Evolutionary conservation across 2,329 filamentous ascomycete species (phyloP), one percentile per base, ranked within the genome.

Genomic region (Calonectria hongkongensis): DNA sequence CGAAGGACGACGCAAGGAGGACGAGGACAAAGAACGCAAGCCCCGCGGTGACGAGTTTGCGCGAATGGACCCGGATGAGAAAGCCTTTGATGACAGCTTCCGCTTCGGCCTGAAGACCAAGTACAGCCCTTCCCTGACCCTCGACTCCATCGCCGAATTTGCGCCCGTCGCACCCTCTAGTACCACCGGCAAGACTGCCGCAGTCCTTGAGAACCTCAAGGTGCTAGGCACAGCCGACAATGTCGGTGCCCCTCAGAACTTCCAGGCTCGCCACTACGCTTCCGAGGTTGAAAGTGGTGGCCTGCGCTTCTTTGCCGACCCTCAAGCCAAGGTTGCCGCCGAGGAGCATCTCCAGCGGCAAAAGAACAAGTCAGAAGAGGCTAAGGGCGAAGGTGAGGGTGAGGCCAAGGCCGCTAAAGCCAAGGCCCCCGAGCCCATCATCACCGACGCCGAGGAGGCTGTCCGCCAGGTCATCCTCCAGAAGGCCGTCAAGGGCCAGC

Each of bases 141-240:
- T 80, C 36, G 81, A 83, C 12, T 74, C 79, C 2, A 77, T 85
- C 16, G 73, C 78, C 66, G 75, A 76, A 48, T 82, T 81, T 68
- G 78, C 82, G 64, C 84, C 84, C 15, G 76, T 76, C 21, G 73
- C 77, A 30, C 79, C 83, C 43, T 78, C 79, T 33, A 78, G 78
- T 18, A 43, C 75, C 6, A 74, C 79, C 27, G 79, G 83, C 62
- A 80, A 80, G 18, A 74, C 76, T 50, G 83, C 84, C 8, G 78
- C 82, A 18, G 82, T 86, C 43, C 71, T 86, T 70, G 78, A 82
- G 71, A 85, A 80, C 66, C 81, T 86, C 63, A 82, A 81, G 56
- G 75, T 81, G 8, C 77, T 87, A 21, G 83, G 80, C 48, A 79
- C 81, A n/a, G 82, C 81, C 12, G 84, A 85, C 47, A 79, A 78